These are phyloP conservation scores for Xylariales sp. DNA, from an alignment of 2,329 filamentous ascomycete genomes.

Conservation along the genomic window DNA sequence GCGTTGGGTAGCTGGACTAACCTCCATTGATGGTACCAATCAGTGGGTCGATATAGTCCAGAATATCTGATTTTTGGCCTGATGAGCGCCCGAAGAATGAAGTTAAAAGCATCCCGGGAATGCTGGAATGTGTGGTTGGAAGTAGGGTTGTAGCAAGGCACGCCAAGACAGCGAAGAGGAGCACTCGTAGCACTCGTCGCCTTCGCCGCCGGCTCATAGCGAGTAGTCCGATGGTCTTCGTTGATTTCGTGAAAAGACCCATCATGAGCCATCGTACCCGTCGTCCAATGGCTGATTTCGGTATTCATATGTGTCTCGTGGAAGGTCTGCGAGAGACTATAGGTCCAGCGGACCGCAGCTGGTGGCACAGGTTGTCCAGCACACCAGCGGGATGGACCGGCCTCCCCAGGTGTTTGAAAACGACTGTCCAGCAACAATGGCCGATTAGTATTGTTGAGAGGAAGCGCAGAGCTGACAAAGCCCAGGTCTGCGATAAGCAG, in stretches of 20 bases:
- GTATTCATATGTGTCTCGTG: too few relatives aligned
- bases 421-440: too few relatives aligned
- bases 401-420: too few relatives aligned
- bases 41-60: slow-evolving; percentile 24
- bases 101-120: background rate
- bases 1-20: too few relatives aligned
- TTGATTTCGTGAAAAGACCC: background rate
- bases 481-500: too few relatives aligned
- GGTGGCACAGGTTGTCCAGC: too few relatives aligned
- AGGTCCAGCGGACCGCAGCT: too few relatives aligned
- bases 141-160: background rate
- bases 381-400: too few relatives aligned
- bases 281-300: too few relatives aligned
- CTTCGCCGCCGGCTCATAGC: background rate
- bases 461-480: too few relatives aligned
- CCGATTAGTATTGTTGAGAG: too few relatives aligned
- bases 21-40: slow-evolving; percentile 27
- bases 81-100: background rate
- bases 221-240: background rate
- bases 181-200: background rate
- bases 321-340: too few relatives aligned
- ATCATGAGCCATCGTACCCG: background rate
- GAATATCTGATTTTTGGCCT: slow-evolving; percentile 11
- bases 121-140: background rate
- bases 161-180: background rate